Base-by-base conservation (phyloP, 768 basidiomycete species). In the Agrocybe pediades region DNA sequence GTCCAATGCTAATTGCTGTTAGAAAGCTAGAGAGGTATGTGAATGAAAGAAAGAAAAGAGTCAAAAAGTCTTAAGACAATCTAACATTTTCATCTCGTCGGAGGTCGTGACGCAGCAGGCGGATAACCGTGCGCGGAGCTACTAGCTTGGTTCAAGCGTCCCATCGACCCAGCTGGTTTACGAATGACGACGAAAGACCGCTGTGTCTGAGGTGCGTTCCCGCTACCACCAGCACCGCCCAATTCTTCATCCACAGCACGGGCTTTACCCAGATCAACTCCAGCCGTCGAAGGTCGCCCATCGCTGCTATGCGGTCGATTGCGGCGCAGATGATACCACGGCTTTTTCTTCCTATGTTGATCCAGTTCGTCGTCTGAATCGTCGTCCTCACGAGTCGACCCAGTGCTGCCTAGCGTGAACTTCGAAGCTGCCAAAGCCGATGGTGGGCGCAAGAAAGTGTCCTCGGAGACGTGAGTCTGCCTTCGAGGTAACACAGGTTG, bases 151-250 rank as follows among this genome's bases (percentile, higher is more conserved):
- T 71, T 70, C 43, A 71, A 46, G 44, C 70, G 63, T 11, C 66
- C 68, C 51, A 71, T 68, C 13, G 71, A 68, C n/a, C 66, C 61
- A 60, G 76, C 78, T 23, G 79, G 75, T 65, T 84, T 85, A n/a
- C 86, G 77, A 45, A 88, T 81, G 27, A 89, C 87, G 17, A 88
- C 86, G 57, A 89, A 89, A 24, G 86, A 87, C 59, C 82, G 71
- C 57, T 70, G 77, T 41, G 70, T 76, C 54, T 69, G 73, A 27
- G 70, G 65, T 16, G 69, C 63, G 16, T 69, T 57, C 39, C 69
- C 43, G 21, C 51, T 55, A 24, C 66, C n/a, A n/a, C n/a, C 56
- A 55, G 69, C 36, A 56, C 69, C 66, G 51, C 74, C 64, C 46
- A 75, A 46, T 53, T 77, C 72, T 54, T 64, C 62, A 30, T 73